Percentiles rank a stretch among this genome's conserved stretches.
Conservation (phyloP, 2,329 filamentous ascomycete genomes). For the Aspergillus phoenicis region DNA sequence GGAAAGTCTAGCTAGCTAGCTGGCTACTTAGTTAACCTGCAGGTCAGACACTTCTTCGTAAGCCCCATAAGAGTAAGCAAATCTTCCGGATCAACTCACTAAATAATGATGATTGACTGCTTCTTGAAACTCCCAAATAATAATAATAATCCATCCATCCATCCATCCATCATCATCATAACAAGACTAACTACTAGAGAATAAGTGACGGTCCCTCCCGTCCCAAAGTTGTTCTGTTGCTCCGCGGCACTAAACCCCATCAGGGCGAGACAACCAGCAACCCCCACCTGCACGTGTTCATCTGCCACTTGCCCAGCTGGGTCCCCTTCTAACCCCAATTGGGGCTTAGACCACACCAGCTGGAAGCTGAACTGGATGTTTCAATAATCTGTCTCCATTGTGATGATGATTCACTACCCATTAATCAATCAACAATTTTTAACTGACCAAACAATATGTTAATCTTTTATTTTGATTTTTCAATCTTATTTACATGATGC, state of each 20-base stretch:
- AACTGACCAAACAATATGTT: too few relatives aligned
- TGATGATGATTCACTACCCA: too few relatives aligned
- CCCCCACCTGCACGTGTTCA: slow-evolving; percentile 17
- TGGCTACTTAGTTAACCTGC: not conserved
- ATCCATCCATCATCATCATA: too few relatives aligned
- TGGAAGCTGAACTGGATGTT: not conserved
- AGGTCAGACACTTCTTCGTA: not conserved
- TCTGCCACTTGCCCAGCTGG: slow-evolving; percentile 4
- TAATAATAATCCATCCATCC: too few relatives aligned
- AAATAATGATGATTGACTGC: too few relatives aligned
- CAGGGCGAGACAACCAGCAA: not conserved
- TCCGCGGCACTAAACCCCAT: not conserved
- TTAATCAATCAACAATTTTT: too few relatives aligned
- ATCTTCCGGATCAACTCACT: not conserved
- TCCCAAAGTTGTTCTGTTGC: not conserved
- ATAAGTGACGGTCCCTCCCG: slow-evolving; percentile 1
- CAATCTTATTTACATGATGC: too few relatives aligned
- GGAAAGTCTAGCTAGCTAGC: too few relatives aligned
- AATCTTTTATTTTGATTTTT: too few relatives aligned
- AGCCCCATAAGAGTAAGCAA: not conserved
- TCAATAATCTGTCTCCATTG: too few relatives aligned
- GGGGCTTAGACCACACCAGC: not conserved
- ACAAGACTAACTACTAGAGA: not conserved
- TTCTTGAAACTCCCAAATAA: too few relatives aligned
- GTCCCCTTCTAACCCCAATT: not conserved